phyloP scores from a whole-genome alignment of 352 stramenopile species.

The Phytopythium mirpurense region DNA sequence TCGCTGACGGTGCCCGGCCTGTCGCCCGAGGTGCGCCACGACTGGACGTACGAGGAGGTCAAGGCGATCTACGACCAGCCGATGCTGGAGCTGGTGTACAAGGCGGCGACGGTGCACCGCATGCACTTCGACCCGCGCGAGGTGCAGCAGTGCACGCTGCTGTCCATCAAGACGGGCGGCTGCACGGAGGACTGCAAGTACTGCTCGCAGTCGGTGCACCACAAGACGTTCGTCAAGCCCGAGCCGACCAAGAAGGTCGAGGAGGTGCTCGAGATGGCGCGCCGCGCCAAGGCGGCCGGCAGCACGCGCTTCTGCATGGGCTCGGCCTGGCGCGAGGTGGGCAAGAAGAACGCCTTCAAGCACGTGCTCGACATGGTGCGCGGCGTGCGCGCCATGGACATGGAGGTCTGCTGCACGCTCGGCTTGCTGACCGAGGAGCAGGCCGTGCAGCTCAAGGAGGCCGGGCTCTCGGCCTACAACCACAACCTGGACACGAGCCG shows the following conservation, averaged over 20 bases:
- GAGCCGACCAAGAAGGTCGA: constrained; percentile 96
- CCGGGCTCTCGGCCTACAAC: constrained; percentile 97
- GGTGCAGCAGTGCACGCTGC: constrained; percentile 96
- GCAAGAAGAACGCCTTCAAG: constrained; percentile 98
- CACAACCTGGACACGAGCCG: constrained; percentile 98
- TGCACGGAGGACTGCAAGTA: constrained; percentile 94
- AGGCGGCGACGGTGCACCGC: constrained; percentile 94
- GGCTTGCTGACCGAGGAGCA: constrained; percentile 97
- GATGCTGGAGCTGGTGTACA: constrained; percentile 97
- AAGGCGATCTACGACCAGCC: constrained; percentile 92
- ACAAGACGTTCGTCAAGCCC: constrained; percentile 99
- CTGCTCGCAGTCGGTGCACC: constrained; percentile 94
- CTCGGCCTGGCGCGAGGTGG: constrained; percentile 95
- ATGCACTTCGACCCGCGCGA: constrained; percentile 97
- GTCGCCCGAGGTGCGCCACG: constrained; percentile 57
- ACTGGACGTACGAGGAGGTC: constrained; percentile 96
- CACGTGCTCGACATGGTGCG: constrained; percentile 97
- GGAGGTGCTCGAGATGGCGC: constrained; percentile 94
- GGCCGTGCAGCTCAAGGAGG: constrained; percentile 95
- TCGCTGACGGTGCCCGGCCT: constrained; percentile 65
- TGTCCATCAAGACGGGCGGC: constrained; percentile 97
- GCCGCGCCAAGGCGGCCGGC: constrained; percentile 93
- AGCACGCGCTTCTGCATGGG: constrained; percentile 98
- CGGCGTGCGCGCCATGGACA: constrained; percentile 88
- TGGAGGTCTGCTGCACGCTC: constrained; percentile 96